Percentiles rank a stretch among this genome's conserved stretches.
These are phyloP conservation scores for Xylaria arbuscula DNA, from an alignment of 2,329 filamentous ascomycete species.

Conservation along the genomic window DNA sequence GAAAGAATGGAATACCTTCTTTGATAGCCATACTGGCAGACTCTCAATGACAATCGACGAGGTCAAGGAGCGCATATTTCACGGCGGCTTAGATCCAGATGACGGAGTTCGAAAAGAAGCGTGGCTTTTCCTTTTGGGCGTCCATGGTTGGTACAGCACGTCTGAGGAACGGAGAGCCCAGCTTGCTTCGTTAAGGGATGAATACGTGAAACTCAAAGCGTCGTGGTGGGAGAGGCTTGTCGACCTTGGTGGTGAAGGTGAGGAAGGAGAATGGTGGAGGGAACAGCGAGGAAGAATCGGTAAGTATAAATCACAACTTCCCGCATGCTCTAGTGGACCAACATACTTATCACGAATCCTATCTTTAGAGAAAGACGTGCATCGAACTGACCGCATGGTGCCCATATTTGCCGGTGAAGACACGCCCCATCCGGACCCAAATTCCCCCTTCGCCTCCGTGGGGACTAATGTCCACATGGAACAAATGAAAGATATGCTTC, in stretches of 20 bases:
- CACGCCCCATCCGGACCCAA: conserved; percentile 94
- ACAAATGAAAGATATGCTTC: conserved; percentile 98
- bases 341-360: conserved; percentile 36
- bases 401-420: conserved; percentile 97
- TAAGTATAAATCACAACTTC: conserved; percentile 60
- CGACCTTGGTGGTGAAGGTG: conserved; percentile 80
- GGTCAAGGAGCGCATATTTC: conserved; percentile 96
- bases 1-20: conserved; percentile 91
- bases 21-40: conserved; percentile 78
- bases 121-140: conserved; percentile 92
- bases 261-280: conserved; percentile 94
- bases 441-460: conserved; percentile 90
- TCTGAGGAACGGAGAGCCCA: conserved; percentile 84
- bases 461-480: conserved; percentile 98
- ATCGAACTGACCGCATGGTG: conserved; percentile 93
- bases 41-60: conserved; percentile 87
- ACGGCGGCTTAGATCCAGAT: conserved; percentile 87
- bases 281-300: conserved; percentile 94
- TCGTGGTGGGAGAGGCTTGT: conserved; percentile 96
- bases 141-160: conserved; percentile 93
- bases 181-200: conserved; percentile 86
- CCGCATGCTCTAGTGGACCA: not conserved
- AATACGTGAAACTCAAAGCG: conserved; percentile 93
- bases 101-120: conserved; percentile 96
- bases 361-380: conserved; percentile 91